Evolutionary conservation across 768 basidiomycete genomes (phyloP), one percentile per base, ranked within the genome.

Genomic region (Leucogyrophana mollusca): DNA sequence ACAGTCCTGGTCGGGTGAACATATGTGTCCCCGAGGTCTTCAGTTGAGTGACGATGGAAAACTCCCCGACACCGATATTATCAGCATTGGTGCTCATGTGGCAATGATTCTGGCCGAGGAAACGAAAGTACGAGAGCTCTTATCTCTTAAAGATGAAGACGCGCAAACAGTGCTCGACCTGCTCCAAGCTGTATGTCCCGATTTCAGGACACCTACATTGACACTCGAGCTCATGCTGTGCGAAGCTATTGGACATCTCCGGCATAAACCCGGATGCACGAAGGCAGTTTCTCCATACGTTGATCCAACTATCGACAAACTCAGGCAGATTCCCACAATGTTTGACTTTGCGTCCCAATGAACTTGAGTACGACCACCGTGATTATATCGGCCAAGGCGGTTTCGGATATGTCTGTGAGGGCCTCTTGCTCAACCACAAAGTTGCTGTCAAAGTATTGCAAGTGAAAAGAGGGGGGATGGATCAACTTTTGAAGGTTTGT

Each of bases 391-490:
- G 55, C 8, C 49, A 49, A 25, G 67, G 68, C 32, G 61, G 59
- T 2, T 72, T 63, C 45, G 67, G 67, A 32, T 54, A 62, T 36
- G 62, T 68, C 43, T 67, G 56, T 38, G 56, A 57, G 22, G 67
- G 68, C 11, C 45, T 33, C 21, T 50, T 60, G 17, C 57, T 47
- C 3, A 61, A 54, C 16, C 62, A 51, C 41, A 40, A 48, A 18
- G 64, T 68, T 13, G 66, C 64, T 3, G 43, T 70, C 41, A 68
- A 68, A 42, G 59, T 62, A 14, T 30, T 68, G 20, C 61, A 56
- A 38, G 33, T n/a, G n/a, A n/a, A n/a, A n/a, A n/a, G n/a, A n/a
- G n/a, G n/a, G n/a, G n/a, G n/a, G n/a, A n/a, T 35, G 36, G 60
- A 52, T 16, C 36, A 40, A 40, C 63, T 56, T 56, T 53, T 49